Evolutionary conservation across 371 early-diverging fungal genomes (phyloP), one percentile per base, ranked within the genome.

Genomic region (Sporodiniella umbellata): DNA sequence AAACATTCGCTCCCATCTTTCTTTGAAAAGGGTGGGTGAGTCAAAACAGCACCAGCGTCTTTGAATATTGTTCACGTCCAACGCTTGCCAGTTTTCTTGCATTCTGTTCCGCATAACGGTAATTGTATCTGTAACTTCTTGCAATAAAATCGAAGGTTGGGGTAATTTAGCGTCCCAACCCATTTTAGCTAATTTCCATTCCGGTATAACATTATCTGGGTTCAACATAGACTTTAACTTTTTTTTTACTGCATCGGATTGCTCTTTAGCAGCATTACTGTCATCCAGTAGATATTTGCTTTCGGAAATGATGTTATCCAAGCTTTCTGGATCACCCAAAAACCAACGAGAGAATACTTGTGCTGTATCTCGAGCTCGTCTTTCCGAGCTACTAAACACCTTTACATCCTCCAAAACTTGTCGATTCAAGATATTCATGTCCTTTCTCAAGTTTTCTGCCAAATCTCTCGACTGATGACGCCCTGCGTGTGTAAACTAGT

Each of bases 1-100:
- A 59, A 98, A 92, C 44, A 95, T 80, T 66, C 94, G 94, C 62
- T 94, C 94, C 98, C 98, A 98, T 14, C 98, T 84, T 72, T 98
- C 98, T 52, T 81, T 77, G 61, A 90, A 92, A 17, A 90, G 63
- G 1, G 72, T 62, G 1, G 88, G 86, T 17, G 81, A 83, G 54
- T 92, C 93, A 53, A 75, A 74, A 52, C 92, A 92, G 55, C 92
- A 92, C 92, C 92, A 92, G 2, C 80, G 70, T 33, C 68, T 46
- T 64, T 90, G 89, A 10, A 87, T 61, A 5, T 65, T 53, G 8
- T 82, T 81, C 0, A 86, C 76, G 25, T 79, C 70, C 45, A 81
- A 69, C 12, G 44, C 51, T 15, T 64, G 57, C 57, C 92, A 88
- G 62, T 94, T 96, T 28, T 72, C 67, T n/a, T 80, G 73, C 95